Percentiles rank a stretch among this genome's conserved stretches.
Conservation (phyloP, 2,329 filamentous ascomycete species). For the Colletotrichum camelliae region DNA sequence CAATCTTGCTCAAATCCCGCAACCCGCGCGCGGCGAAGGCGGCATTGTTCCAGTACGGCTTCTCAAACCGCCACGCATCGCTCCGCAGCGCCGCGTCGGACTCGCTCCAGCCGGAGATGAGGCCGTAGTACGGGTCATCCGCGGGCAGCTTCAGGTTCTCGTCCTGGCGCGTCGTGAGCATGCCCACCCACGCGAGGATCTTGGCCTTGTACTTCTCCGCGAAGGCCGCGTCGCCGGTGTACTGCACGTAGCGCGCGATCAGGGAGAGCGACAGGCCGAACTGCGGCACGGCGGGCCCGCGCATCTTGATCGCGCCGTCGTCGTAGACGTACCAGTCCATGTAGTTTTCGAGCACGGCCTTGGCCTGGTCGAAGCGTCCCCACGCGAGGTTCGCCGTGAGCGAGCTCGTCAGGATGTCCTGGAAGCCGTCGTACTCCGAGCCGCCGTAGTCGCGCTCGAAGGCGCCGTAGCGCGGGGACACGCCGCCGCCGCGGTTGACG, state of each 20-base stretch:
- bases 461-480: not conserved
- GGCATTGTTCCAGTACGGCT: not conserved
- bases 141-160: not conserved
- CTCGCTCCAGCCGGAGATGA: constrained; percentile 5
- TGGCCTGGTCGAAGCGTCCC: not conserved
- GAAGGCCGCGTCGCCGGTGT: not conserved
- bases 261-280: constrained; percentile 15
- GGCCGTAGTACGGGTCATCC: not conserved
- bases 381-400: not conserved
- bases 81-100: not conserved
- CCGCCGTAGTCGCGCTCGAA: constrained; percentile 1
- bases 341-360: constrained; percentile 23
- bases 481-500: not conserved
- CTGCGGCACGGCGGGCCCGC: not conserved
- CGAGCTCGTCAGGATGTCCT: not conserved
- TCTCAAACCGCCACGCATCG: not conserved
- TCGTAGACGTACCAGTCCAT: constrained; percentile 49
- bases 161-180: not conserved
- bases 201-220: not conserved
- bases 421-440: not conserved
- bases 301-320: constrained; percentile 24
- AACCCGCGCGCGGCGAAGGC: not conserved
- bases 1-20: not conserved
- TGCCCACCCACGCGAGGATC: constrained; percentile 1
- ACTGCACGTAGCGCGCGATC: constrained; percentile 12